Conservation (phyloP, 441 rosid species). For the Sinapis alba region DNA sequence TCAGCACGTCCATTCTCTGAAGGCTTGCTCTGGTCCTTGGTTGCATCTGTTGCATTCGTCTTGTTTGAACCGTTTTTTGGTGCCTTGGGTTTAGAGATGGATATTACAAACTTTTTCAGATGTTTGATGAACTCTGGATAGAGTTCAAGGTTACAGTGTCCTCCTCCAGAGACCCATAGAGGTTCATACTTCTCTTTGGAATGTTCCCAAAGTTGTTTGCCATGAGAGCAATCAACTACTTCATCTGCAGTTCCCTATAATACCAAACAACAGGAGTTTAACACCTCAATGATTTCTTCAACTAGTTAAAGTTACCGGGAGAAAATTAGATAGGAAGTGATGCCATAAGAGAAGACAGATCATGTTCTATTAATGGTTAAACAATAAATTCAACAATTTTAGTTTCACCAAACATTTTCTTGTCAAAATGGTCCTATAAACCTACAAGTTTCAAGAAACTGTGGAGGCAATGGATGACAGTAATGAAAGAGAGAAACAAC, state of each 20-base stretch:
- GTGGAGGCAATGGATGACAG: background rate
- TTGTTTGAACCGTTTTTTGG: conserved; percentile 45
- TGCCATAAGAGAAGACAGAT: background rate
- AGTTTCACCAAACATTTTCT: conserved; percentile 31
- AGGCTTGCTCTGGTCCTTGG: conserved; percentile 53
- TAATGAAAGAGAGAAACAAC: background rate
- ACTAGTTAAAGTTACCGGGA: background rate
- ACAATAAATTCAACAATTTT: background rate
- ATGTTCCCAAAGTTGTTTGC: conserved; percentile 88
- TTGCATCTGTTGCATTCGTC: conserved; percentile 38
- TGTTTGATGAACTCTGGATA: conserved; percentile 90
- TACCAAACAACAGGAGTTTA: background rate
- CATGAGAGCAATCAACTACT: conserved; percentile 91
- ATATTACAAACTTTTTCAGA: conserved; percentile 77
- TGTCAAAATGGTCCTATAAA: conserved; percentile 8
- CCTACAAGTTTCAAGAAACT: conserved; percentile 14
- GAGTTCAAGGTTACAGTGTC: conserved; percentile 91
- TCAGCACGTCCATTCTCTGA: conserved; percentile 63
- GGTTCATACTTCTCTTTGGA: conserved; percentile 88
- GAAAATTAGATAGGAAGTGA: background rate
- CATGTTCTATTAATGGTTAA: background rate
- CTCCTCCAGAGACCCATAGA: conserved; percentile 90
- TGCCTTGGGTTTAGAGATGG: conserved; percentile 60
- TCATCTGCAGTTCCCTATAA: conserved; percentile 91
- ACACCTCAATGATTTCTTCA: background rate